Base-by-base conservation (phyloP, 495 filamentous ascomycete genomes). In the Penicillium manginii region DNA sequence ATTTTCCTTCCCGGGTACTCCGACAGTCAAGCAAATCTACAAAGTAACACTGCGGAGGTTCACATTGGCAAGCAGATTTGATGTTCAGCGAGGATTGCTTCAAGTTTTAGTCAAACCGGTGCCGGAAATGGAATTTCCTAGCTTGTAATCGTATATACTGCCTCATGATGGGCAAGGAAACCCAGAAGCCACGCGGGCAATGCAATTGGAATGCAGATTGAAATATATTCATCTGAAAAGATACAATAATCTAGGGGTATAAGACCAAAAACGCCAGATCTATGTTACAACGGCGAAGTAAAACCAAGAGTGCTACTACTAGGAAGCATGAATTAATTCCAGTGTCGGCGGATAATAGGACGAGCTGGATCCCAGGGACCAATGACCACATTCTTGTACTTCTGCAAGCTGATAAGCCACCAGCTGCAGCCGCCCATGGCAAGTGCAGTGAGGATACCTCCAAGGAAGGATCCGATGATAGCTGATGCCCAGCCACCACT, bases 371-470 rank as follows among this genome's bases (percentile, higher is more conserved):
- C 94, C 94, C 94, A 98, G 3, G 94, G 94, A 31, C 94, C 94
- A 66, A 91, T 91, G 55, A 98, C 97, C 71, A 97, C 94, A 74
- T 98, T 98, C 82, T 98, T 98, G 73, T 97, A 98, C 78, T 93
- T 93, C 75, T 98, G 94, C 71, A 98, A 73, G 47, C 91, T 89
- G 68, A 98, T 98, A 56, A 98, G 76, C 96, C 96, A 98, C 93
- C 92, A 97, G 64, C 90, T 93, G 69, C 93, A 97, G 42, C 91
- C 88, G 2, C 93, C 94, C 91, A 97, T 96, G 2, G 84, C 87
- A 31, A 96, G 62, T 3, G 84, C 83, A 2, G 88, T 89, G 33
- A 88, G 65, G 47, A 90, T 71, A 21, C 84, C 83, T 5, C 93
- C 90, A 5, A 96, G 69, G 39, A 96, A 80, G 11, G 88, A 86